phyloP scores from a whole-genome alignment of 768 basidiomycete genomes.

The Phaeotremella fagi region DNA sequence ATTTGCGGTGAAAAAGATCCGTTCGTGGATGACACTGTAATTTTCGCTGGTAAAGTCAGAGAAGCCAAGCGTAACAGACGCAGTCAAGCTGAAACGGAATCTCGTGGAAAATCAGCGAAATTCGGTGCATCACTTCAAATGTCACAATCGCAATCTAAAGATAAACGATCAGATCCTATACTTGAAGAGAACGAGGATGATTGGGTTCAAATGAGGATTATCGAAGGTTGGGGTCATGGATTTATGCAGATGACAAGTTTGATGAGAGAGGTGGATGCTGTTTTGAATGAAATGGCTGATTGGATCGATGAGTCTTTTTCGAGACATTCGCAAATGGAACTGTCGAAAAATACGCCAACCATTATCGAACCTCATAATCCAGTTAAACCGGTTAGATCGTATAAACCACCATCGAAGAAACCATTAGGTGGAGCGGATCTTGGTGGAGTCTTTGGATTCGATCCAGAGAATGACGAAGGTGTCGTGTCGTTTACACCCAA shows the following conservation, averaged over 20 bases:
- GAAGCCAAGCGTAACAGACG: constrained; percentile 86
- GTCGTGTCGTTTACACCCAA: constrained; percentile 69
- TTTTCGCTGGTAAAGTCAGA: constrained; percentile 89
- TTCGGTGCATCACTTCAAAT: constrained; percentile 63
- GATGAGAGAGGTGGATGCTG: constrained; percentile 72
- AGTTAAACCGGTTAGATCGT: constrained; percentile 37
- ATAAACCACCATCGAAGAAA: constrained; percentile 29
- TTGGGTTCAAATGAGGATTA: constrained; percentile 85
- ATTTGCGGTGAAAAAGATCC: constrained; percentile 88
- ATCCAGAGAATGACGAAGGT: constrained; percentile 55
- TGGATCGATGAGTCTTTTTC: constrained; percentile 83
- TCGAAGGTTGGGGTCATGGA: constrained; percentile 95
- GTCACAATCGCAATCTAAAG: constrained; percentile 35
- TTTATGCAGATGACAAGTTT: constrained; percentile 90
- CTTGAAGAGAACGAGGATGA: constrained; percentile 66
- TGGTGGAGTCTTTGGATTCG: constrained; percentile 47
- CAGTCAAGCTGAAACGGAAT: constrained; percentile 63
- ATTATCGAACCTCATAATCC: constrained; percentile 18
- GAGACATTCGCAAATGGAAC: constrained; percentile 23
- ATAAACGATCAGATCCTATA: constrained; percentile 48
- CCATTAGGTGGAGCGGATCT: constrained; percentile 40
- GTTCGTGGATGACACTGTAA: constrained; percentile 95
- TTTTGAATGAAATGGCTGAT: constrained; percentile 75
- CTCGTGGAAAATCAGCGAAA: constrained; percentile 60
- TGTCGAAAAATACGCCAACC: constrained; percentile 14